Evolutionary conservation across 2,329 filamentous ascomycete genomes (phyloP).

Genomic region (Mollisiaceae sp.): DNA sequence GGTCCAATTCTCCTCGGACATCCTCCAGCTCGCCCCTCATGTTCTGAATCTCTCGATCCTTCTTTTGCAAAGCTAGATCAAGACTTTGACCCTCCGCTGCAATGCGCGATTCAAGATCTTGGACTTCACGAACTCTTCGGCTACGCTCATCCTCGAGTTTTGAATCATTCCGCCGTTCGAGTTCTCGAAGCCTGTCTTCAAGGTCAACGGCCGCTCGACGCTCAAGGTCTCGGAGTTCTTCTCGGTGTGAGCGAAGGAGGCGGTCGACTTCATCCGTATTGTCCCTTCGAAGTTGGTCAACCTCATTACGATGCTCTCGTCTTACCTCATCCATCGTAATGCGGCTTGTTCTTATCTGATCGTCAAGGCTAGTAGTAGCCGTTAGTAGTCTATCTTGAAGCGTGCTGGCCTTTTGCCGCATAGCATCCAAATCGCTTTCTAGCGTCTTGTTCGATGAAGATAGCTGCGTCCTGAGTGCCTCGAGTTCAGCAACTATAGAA

Average conservation of each 20-base stretch:
- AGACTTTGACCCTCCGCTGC: constrained; percentile 50
- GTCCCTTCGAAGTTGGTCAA: constrained; percentile 58
- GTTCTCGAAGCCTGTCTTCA: constrained; percentile 39
- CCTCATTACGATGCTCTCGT: constrained; percentile 59
- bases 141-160: constrained; percentile 70
- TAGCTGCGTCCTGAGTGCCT: constrained; percentile 45
- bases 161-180: constrained; percentile 40
- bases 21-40: constrained; percentile 52
- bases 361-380: constrained; percentile 55
- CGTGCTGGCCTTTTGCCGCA: constrained; percentile 47
- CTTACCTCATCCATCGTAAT: constrained; percentile 58
- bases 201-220: constrained; percentile 59
- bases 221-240: constrained; percentile 69
- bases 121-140: constrained; percentile 64
- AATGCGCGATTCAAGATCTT: constrained; percentile 63
- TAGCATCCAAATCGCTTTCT: constrained; percentile 70
- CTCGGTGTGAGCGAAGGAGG: constrained; percentile 65
- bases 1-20: constrained; percentile 57
- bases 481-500: constrained; percentile 52
- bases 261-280: constrained; percentile 61
- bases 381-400: constrained; percentile 50
- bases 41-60: constrained; percentile 60
- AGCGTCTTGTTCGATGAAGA: constrained; percentile 54
- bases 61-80: constrained; percentile 42
- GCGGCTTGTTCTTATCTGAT: constrained; percentile 55